A percentile compares a stretch with the other conserved stretches of the same genome.
phyloP scores from a whole-genome alignment of 2,329 filamentous ascomycete species.

The Chlorencoelia australis region DNA sequence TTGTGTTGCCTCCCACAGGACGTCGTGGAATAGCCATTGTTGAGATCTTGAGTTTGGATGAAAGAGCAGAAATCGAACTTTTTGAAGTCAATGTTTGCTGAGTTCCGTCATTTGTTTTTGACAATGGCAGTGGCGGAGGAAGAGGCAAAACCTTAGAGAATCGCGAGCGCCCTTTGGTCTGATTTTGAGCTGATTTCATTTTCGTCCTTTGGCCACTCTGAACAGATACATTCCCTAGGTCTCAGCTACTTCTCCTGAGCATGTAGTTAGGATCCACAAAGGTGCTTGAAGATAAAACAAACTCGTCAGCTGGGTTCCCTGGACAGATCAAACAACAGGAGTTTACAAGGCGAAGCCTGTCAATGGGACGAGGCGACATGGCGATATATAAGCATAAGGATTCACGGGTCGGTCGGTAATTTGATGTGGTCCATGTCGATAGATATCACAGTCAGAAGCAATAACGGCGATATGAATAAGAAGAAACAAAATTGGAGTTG shows the following conservation, averaged over 20 bases:
- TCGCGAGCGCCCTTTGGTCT: constrained; percentile 17
- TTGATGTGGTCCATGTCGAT: too few species aligned
- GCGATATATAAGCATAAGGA: too few species aligned
- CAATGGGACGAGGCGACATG: too few species aligned
- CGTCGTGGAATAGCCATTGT: constrained; percentile 19
- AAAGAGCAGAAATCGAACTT: constrained; percentile 14
- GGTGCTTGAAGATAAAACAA: constrained; percentile 10
- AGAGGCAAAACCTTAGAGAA: constrained; percentile 22
- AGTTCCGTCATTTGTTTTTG: constrained; percentile 1
- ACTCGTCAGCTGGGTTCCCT: constrained; percentile 3
- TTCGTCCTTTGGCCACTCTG: too few species aligned
- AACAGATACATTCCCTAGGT: too few species aligned
- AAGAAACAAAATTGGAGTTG: too few species aligned
- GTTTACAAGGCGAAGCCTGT: not conserved
- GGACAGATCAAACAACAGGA: constrained; percentile 7
- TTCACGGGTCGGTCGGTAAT: too few species aligned
- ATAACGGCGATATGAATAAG: too few species aligned
- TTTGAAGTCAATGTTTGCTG: constrained; percentile 5
- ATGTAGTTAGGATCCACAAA: too few species aligned
- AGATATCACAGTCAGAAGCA: too few species aligned
- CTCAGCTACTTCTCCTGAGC: too few species aligned
- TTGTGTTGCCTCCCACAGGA: constrained; percentile 17
- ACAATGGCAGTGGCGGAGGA: constrained; percentile 3
- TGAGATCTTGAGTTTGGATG: constrained; percentile 12
- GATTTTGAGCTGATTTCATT: too few species aligned